Conservation (phyloP, 331 rosid genomes). For the Saraca asoca region DNA sequence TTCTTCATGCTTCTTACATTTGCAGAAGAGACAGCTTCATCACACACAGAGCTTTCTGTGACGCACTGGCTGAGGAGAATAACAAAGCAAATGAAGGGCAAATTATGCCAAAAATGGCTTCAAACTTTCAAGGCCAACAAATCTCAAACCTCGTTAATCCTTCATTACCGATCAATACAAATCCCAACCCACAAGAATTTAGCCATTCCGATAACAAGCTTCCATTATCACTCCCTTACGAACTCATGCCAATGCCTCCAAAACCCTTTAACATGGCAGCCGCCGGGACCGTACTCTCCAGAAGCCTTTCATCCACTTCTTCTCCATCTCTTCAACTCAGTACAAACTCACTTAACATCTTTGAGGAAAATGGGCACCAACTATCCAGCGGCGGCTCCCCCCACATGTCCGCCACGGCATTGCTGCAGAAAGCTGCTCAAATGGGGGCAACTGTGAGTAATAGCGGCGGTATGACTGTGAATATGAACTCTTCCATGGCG, state of each 20-base stretch:
- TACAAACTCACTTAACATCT: conserved; percentile 29
- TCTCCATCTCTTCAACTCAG: conserved; percentile 48
- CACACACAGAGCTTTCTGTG: conserved; percentile 95
- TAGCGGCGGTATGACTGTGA: background rate
- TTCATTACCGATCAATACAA: conserved; percentile 41
- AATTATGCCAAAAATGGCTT: conserved; percentile 34
- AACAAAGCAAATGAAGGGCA: conserved; percentile 50
- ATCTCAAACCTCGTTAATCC: conserved; percentile 45
- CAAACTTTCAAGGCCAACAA: conserved; percentile 41
- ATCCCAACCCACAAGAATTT: conserved; percentile 43
- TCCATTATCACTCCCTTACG: conserved; percentile 48
- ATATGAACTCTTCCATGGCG: conserved; percentile 3
- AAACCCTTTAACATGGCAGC: conserved; percentile 35
- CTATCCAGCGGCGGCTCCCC: conserved; percentile 33
- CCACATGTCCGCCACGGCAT: conserved; percentile 80
- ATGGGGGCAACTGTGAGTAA: conserved; percentile 73
- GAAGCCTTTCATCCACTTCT: conserved; percentile 27
- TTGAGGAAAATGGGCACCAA: conserved; percentile 39
- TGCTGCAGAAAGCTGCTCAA: conserved; percentile 83
- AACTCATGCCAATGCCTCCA: conserved; percentile 40
- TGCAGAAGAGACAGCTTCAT: conserved; percentile 93
- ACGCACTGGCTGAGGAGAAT: conserved; percentile 79
- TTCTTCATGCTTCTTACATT: background rate
- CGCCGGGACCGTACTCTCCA: conserved; percentile 25
- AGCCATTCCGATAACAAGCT: conserved; percentile 36